Evolutionary conservation across 2,329 filamentous ascomycete genomes (phyloP).

Genomic region (Drechslerella dactyloides): DNA sequence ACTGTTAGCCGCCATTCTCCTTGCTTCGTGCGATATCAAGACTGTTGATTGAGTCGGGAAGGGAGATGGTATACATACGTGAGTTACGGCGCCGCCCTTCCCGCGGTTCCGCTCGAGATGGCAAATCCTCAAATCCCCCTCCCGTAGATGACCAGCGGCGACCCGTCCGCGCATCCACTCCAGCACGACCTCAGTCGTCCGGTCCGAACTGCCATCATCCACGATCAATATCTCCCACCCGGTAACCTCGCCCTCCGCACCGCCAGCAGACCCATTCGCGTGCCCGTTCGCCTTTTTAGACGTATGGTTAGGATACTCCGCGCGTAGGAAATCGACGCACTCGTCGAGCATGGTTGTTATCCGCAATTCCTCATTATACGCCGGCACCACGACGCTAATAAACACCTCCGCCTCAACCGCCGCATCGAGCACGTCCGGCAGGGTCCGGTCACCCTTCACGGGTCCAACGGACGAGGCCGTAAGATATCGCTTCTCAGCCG

Average conservation of each 20-base stretch:
- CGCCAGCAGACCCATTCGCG: constrained; percentile 49
- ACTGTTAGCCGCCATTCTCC: no score
- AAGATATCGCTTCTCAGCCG: constrained; percentile 83
- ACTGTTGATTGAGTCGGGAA: no score
- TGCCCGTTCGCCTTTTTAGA: constrained; percentile 16
- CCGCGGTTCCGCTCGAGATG: constrained; percentile 81
- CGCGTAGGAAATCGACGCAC: constrained; percentile 76
- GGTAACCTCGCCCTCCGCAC: constrained; percentile 56
- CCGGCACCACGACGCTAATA: constrained; percentile 89
- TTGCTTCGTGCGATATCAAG: no score
- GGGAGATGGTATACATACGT: constrained; percentile 58
- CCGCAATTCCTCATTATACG: constrained; percentile 90
- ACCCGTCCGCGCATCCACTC: constrained; percentile 74
- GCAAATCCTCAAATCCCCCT: constrained; percentile 81
- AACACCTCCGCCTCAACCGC: constrained; percentile 68
- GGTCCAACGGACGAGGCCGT: constrained; percentile 74
- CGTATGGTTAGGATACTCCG: constrained; percentile 47
- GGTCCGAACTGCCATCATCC: constrained; percentile 85
- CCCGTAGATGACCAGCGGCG: constrained; percentile 66
- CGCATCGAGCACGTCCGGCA: constrained; percentile 59
- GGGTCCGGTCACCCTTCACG: constrained; percentile 56
- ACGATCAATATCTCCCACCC: constrained; percentile 95
- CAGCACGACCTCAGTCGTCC: constrained; percentile 78
- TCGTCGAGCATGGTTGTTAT: constrained; percentile 86
- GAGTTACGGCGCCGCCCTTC: constrained; percentile 93